phyloP scores from a whole-genome alignment of 768 basidiomycete species.

The Stropharia rugosoannulata region DNA sequence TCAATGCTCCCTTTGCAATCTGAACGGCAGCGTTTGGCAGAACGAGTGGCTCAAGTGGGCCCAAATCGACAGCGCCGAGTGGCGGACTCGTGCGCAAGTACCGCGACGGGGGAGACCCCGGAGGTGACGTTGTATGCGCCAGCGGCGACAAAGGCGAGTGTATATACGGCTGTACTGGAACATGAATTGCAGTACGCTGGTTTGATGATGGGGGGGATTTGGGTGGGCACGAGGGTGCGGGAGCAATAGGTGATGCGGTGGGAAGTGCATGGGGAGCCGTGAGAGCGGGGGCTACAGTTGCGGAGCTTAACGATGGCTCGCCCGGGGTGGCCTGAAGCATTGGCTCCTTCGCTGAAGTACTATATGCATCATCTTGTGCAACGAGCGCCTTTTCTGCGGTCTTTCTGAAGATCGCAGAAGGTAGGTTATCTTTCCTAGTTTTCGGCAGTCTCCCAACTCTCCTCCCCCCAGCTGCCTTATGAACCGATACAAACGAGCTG shows the following conservation, averaged over 20 bases:
- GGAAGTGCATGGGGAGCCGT: background rate
- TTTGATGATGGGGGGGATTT: background rate
- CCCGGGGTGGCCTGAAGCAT: too few relatives aligned
- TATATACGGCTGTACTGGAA: conserved; percentile 3
- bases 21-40: background rate
- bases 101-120: conserved; percentile 5
- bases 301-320: background rate
- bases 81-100: conserved; percentile 10
- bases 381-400: too few relatives aligned
- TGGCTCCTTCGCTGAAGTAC: too few relatives aligned
- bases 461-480: too few relatives aligned
- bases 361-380: too few relatives aligned
- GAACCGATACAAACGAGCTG: too few relatives aligned
- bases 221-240: background rate
- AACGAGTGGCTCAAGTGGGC: conserved; percentile 10
- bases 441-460: too few relatives aligned
- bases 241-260: background rate
- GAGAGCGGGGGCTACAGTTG: background rate
- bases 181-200: background rate
- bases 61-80: conserved; percentile 19
- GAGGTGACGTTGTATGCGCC: background rate
- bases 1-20: background rate
- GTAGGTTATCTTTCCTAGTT: too few relatives aligned
- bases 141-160: conserved; percentile 12
- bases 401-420: too few relatives aligned